Percentiles rank a stretch among this genome's conserved stretches.
Evolutionary conservation across 768 basidiomycete genomes (phyloP).

Genomic region (Mycena rosella): DNA sequence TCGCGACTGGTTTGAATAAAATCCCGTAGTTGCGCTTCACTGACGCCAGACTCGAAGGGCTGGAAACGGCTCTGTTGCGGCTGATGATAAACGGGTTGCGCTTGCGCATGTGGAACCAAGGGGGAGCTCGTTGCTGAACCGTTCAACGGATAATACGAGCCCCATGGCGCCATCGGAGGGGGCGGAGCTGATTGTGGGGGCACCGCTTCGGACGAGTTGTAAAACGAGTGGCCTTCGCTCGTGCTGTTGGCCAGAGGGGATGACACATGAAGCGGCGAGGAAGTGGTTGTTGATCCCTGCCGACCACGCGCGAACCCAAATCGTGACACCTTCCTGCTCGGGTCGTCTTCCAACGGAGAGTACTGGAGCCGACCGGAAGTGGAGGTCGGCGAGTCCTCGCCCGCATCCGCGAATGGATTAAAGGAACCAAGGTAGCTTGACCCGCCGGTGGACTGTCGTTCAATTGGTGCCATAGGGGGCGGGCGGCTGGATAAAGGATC

Average conservation of each 20-base stretch:
- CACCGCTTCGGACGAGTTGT: conserved; percentile 49
- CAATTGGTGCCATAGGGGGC: conserved; percentile 50
- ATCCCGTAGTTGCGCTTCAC: conserved; percentile 83
- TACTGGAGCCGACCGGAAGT: conserved; percentile 49
- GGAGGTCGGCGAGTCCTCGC: conserved; percentile 58
- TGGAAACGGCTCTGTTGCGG: conserved; percentile 65
- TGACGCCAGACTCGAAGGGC: conserved; percentile 67
- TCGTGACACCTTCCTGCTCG: conserved; percentile 76
- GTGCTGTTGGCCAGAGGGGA: conserved; percentile 65
- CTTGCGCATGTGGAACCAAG: conserved; percentile 60
- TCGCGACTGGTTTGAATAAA: conserved; percentile 81
- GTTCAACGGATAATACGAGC: conserved; percentile 47
- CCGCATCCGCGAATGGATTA: conserved; percentile 80
- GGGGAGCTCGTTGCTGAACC: conserved; percentile 64
- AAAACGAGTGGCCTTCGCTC: conserved; percentile 64
- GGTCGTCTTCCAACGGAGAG: conserved; percentile 69
- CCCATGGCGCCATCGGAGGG: conserved; percentile 43
- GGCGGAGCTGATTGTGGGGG: conserved; percentile 49
- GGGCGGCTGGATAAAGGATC: conserved; percentile 61
- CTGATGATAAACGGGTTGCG: conserved; percentile 50
- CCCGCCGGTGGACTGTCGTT: conserved; percentile 60
- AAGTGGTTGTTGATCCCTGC: conserved; percentile 67
- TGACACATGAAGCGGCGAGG: conserved; percentile 69
- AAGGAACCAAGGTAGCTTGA: conserved; percentile 80
- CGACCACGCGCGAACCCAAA: conserved; percentile 86